Evolutionary conservation across 2,329 filamentous ascomycete species (phyloP).

Genomic region (Corniculantispora saksenae): DNA sequence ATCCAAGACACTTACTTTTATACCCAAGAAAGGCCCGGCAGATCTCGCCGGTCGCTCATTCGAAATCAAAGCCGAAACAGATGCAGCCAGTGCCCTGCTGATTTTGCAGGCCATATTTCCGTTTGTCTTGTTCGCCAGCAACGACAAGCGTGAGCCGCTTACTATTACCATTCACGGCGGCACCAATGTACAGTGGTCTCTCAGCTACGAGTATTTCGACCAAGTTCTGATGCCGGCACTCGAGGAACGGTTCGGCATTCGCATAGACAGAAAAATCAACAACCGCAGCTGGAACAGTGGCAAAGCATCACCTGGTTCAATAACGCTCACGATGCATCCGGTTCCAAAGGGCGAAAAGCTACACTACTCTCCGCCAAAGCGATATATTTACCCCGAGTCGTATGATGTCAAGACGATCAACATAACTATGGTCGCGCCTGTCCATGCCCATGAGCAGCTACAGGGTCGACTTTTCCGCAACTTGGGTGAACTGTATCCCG

Average conservation of each 20-base stretch:
- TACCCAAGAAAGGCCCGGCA: slow-evolving; percentile 41
- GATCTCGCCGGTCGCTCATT: slow-evolving; percentile 45
- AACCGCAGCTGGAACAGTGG: slow-evolving; percentile 55
- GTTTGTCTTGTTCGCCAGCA: slow-evolving; percentile 57
- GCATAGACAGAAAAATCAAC: slow-evolving; percentile 46
- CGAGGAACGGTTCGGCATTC: slow-evolving; percentile 50
- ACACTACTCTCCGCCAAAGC: slow-evolving; percentile 32
- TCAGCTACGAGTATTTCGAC: slow-evolving; percentile 63
- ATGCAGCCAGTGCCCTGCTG: slow-evolving; percentile 56
- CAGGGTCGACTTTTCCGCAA: slow-evolving; percentile 41
- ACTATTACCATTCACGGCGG: slow-evolving; percentile 56
- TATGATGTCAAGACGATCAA: slow-evolving; percentile 48
- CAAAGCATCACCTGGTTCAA: slow-evolving; percentile 40
- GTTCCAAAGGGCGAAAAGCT: slow-evolving; percentile 38
- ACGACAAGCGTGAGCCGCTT: slow-evolving; percentile 44
- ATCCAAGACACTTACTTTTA: slow-evolving; percentile 51
- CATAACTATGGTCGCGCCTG: slow-evolving; percentile 52
- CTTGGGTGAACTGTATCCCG: slow-evolving; percentile 45
- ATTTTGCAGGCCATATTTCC: slow-evolving; percentile 63
- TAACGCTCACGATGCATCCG: slow-evolving; percentile 44
- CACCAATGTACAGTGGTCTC: slow-evolving; percentile 59
- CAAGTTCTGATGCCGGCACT: slow-evolving; percentile 60
- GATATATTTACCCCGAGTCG: slow-evolving; percentile 27
- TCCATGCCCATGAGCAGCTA: slow-evolving; percentile 43
- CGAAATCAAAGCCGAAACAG: slow-evolving; percentile 50